Conservation (phyloP, 2,329 filamentous ascomycete species). For the Seiridium unicorne region DNA sequence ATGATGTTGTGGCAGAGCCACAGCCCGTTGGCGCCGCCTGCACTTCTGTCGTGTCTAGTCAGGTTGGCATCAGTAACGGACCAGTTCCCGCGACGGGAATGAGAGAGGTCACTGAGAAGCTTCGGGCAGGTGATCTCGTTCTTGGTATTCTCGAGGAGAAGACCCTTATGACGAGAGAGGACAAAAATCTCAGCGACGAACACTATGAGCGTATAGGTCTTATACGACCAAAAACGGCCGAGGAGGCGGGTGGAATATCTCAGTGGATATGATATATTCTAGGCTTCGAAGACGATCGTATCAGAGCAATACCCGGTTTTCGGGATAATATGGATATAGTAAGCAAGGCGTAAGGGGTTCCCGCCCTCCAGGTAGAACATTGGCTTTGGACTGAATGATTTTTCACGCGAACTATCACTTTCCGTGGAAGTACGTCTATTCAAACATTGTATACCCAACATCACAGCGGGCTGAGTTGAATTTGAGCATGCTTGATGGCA, state of each 20-base stretch:
- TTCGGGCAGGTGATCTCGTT: neutral
- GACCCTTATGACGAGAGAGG: neutral
- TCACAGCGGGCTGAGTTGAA: too few species aligned
- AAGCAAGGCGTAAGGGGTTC: too few species aligned
- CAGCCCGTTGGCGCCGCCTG: too few species aligned
- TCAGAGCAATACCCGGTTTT: neutral
- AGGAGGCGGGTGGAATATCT: neutral
- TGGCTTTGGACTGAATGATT: neutral
- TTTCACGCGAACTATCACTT: neutral
- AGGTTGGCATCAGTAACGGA: neutral
- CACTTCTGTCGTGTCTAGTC: neutral
- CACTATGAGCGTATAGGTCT: neutral
- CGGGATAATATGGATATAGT: neutral
- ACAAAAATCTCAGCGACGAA: conserved; percentile 1
- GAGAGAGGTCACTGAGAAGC: neutral
- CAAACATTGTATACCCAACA: too few species aligned
- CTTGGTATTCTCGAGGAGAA: neutral
- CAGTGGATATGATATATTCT: neutral
- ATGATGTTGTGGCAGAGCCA: neutral
- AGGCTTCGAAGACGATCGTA: too few species aligned
- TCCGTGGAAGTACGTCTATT: too few species aligned
- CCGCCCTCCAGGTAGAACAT: too few species aligned
- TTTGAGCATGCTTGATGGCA: too few species aligned
- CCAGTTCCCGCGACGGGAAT: neutral
- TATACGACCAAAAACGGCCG: neutral